Conservation (phyloP, 164 flowering plant species). For the Euptelea pleiosperma region DNA sequence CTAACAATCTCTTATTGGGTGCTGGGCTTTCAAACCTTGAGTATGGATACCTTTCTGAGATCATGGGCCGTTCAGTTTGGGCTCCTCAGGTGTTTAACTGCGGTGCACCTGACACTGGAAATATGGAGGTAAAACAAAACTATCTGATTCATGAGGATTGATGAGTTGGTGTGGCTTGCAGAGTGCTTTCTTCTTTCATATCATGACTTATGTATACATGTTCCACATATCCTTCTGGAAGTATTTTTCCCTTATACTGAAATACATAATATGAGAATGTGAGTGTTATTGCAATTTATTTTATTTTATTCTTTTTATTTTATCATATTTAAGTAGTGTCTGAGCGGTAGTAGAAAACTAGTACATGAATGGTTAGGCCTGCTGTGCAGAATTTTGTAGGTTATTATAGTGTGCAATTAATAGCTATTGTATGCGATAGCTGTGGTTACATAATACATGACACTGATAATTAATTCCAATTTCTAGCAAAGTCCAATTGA, state of each 20-base stretch:
- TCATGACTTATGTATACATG: no score
- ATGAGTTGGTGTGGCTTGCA: not conserved
- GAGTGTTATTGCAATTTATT: no score
- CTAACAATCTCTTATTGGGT: constrained; percentile 49
- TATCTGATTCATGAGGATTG: not conserved
- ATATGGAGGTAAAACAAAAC: constrained; percentile 78
- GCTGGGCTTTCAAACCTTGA: constrained; percentile 95
- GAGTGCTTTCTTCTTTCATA: no score
- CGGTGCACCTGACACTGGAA: constrained; percentile 98
- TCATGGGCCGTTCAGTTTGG: constrained; percentile 96
- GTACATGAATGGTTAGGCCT: not conserved
- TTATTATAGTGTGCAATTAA: not conserved
- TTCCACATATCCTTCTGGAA: no score
- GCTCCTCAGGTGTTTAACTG: constrained; percentile 98
- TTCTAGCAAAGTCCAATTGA: no score
- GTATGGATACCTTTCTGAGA: constrained; percentile 94
- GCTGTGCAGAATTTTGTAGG: not conserved
- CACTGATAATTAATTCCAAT: no score
- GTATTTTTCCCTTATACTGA: no score
- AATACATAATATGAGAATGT: no score
- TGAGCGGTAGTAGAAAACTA: no score
- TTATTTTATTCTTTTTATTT: no score
- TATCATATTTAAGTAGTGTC: no score
- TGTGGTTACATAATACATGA: not conserved
- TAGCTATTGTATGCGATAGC: not conserved